Percentiles rank a stretch among this genome's conserved stretches.
phyloP scores from a whole-genome alignment of 441 rosid species.

The Pelargonium australe region DNA sequence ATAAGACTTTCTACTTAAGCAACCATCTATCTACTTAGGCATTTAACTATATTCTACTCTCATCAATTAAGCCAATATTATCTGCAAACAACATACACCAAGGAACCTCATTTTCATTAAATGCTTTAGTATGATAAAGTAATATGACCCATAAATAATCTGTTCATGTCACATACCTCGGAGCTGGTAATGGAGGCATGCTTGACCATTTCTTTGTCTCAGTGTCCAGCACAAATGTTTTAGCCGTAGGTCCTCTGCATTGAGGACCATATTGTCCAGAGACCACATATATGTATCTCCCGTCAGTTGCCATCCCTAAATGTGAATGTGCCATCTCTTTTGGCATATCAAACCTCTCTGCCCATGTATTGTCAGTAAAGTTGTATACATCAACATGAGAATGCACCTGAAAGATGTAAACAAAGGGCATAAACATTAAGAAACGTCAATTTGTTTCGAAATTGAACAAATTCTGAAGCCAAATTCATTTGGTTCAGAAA shows the following conservation, averaged over 20 bases:
- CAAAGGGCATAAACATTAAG: neutral
- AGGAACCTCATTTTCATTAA: neutral
- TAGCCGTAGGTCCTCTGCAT: conserved; percentile 85
- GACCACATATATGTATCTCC: conserved; percentile 72
- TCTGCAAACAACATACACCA: too few relatives aligned
- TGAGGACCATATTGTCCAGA: conserved; percentile 95
- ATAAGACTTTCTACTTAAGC: too few relatives aligned
- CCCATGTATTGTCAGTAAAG: conserved; percentile 72
- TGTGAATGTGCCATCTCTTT: conserved; percentile 99
- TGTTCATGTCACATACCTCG: conserved; percentile 48
- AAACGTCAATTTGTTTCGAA: neutral
- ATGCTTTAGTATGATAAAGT: neutral
- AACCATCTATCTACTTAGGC: too few relatives aligned
- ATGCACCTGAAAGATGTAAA: conserved; percentile 53
- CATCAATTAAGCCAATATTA: too few relatives aligned
- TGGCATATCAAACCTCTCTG: conserved; percentile 84
- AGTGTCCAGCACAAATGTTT: conserved; percentile 71
- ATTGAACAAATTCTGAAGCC: neutral
- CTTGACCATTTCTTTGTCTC: conserved; percentile 67
- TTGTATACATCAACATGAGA: conserved; percentile 86
- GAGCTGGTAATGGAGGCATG: conserved; percentile 65
- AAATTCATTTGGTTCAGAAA: conserved; percentile 5
- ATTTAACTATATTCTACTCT: neutral
- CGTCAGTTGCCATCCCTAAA: conserved; percentile 97
- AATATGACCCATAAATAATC: neutral